Evolutionary conservation across 345 rosid species (phyloP).

Genomic region (Clausena lansium): DNA sequence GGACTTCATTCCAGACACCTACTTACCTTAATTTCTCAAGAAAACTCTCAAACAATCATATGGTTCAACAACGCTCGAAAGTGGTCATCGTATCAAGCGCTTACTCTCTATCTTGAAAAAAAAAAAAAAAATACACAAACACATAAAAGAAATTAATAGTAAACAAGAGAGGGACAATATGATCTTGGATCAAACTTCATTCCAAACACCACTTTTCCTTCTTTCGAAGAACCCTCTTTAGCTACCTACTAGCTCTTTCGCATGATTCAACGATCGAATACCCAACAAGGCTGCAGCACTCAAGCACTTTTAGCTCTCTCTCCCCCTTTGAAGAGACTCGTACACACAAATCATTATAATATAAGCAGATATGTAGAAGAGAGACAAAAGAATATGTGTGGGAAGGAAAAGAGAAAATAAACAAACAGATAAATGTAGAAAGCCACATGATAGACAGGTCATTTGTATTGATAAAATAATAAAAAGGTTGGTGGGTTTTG

Average conservation of each 20-base stretch:
- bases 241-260: constrained; percentile 14
- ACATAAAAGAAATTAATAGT: background rate
- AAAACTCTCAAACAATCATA: background rate
- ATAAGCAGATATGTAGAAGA: constrained; percentile 5
- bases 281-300: constrained; percentile 26
- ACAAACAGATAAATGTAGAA: constrained; percentile 15
- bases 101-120: background rate
- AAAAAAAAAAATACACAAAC: background rate
- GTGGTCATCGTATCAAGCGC: background rate
- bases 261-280: constrained; percentile 39
- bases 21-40: constrained; percentile 21
- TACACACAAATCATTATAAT: constrained; percentile 7
- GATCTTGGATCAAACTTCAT: constrained; percentile 82
- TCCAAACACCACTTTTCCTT: constrained; percentile 54
- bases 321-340: background rate
- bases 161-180: background rate
- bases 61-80: constrained; percentile 1
- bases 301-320: constrained; percentile 11
- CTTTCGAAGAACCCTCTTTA: constrained; percentile 11
- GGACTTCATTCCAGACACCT: constrained; percentile 46
- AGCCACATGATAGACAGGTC: constrained; percentile 64
- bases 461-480: constrained; percentile 30
- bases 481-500: constrained; percentile 44
- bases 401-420: constrained; percentile 9
- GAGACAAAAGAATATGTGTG: constrained; percentile 13